A percentile compares a stretch with the other conserved stretches of the same genome.
Evolutionary conservation across 176 grass and related monocot species (phyloP).

Genomic region (Saccharum officinarum): DNA sequence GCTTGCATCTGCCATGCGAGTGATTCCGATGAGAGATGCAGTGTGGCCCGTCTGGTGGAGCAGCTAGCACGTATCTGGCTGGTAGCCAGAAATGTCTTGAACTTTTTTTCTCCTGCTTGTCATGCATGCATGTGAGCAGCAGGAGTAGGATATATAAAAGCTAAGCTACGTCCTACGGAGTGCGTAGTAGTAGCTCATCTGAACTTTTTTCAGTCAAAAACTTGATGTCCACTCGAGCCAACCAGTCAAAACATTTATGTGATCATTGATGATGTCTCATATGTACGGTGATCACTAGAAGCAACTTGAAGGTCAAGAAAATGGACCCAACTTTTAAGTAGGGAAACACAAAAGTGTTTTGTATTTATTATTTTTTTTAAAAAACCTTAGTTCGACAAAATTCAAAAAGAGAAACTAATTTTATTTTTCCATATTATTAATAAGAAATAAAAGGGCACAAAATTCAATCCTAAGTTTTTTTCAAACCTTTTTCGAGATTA

Average conservation of each 20-base stretch:
- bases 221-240: constrained; percentile 31
- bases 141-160: neutral
- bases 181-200: neutral
- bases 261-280: neutral
- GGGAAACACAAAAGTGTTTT: neutral
- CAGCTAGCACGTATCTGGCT: neutral
- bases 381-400: no score
- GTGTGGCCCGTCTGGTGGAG: no score
- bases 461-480: no score
- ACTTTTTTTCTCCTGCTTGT: neutral
- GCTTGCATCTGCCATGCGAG: no score
- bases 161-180: neutral
- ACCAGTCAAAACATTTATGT: neutral
- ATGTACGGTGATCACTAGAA: neutral
- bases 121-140: neutral
- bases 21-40: no score
- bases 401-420: no score
- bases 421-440: no score
- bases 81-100: neutral
- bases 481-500: no score
- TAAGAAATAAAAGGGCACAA: no score
- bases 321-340: neutral
- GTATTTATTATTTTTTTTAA: no score
- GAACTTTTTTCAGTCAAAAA: constrained; percentile 33
- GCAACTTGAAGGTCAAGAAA: constrained; percentile 33